Conservation (phyloP, 2,329 filamentous ascomycete species). For the Calonectria crousiana region DNA sequence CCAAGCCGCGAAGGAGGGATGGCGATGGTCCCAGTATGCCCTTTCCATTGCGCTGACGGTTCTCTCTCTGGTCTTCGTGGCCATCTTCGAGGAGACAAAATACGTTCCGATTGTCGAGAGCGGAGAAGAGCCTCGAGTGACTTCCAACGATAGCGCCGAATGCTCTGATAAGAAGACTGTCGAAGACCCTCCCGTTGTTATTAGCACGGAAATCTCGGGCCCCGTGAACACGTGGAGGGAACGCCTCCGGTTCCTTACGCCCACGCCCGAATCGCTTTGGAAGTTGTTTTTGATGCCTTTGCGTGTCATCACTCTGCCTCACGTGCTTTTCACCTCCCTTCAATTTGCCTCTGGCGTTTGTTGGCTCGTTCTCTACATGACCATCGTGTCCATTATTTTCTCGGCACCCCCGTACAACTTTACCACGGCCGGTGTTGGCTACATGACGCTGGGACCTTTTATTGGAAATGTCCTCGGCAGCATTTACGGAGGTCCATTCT, state of each 20-base stretch:
- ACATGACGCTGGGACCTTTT: slow-evolving; percentile 47
- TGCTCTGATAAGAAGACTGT: neutral
- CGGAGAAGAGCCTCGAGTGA: neutral
- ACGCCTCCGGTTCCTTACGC: slow-evolving; percentile 36
- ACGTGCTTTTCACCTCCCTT: slow-evolving; percentile 53
- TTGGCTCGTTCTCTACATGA: slow-evolving; percentile 41
- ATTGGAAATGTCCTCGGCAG: slow-evolving; percentile 54
- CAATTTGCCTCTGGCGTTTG: slow-evolving; percentile 51
- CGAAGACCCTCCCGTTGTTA: neutral
- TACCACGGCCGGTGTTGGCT: slow-evolving; percentile 40
- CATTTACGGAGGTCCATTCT: slow-evolving; percentile 53
- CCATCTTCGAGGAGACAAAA: slow-evolving; percentile 47
- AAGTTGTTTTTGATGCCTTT: slow-evolving; percentile 36
- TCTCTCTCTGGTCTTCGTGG: slow-evolving; percentile 39
- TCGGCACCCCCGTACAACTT: slow-evolving; percentile 49
- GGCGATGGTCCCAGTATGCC: slow-evolving; percentile 43
- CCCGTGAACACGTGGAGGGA: slow-evolving; percentile 35
- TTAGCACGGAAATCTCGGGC: neutral
- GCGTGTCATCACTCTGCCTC: slow-evolving; percentile 48
- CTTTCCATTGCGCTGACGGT: slow-evolving; percentile 39
- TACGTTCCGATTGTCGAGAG: slow-evolving; percentile 37
- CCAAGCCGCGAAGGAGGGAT: slow-evolving; percentile 38
- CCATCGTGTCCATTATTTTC: slow-evolving; percentile 50
- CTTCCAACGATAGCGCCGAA: neutral
- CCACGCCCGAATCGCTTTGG: slow-evolving; percentile 32